A percentile compares a stretch with the other conserved stretches of the same genome.
phyloP scores from a whole-genome alignment of 164 flowering plant genomes.

The Echeveria elegans region DNA sequence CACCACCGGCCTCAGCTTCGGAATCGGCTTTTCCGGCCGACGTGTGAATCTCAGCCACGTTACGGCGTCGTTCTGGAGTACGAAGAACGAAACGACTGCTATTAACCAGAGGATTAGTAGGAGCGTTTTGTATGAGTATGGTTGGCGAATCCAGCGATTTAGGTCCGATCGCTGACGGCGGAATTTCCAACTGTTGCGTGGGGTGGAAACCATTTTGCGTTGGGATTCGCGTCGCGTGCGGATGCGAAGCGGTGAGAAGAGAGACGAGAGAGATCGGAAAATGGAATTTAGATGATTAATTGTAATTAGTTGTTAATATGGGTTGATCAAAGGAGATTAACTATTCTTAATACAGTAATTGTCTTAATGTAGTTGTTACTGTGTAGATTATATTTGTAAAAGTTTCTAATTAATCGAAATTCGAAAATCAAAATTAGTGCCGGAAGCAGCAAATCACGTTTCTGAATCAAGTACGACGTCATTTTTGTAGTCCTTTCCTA shows the following conservation, averaged over 20 bases:
- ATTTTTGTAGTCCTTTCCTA: no score
- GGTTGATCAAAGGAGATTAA: no score
- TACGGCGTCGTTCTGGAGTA: slow-evolving; percentile 49
- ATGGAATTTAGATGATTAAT: not conserved
- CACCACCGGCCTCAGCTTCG: slow-evolving; percentile 45
- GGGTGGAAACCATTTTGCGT: slow-evolving; percentile 1
- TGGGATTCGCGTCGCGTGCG: no score
- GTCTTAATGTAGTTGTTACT: no score
- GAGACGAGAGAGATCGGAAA: not conserved
- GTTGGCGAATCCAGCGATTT: not conserved
- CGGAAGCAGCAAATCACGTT: no score
- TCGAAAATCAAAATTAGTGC: no score
- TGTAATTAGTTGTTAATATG: not conserved
- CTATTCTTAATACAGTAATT: no score
- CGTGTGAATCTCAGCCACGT: slow-evolving; percentile 50
- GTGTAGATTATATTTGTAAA: no score
- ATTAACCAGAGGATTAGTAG: slow-evolving; percentile 52
- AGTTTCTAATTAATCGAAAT: no score
- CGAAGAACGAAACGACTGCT: slow-evolving; percentile 44
- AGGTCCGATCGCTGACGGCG: slow-evolving; percentile 4
- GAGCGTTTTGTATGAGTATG: slow-evolving; percentile 29
- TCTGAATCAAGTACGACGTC: no score
- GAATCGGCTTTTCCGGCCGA: slow-evolving; percentile 21
- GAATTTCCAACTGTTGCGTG: not conserved
- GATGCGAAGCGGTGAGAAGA: not conserved